Evolutionary conservation across 192 early-diverging fungal species (phyloP).

Genomic region (Umbelopsis vinacea): DNA sequence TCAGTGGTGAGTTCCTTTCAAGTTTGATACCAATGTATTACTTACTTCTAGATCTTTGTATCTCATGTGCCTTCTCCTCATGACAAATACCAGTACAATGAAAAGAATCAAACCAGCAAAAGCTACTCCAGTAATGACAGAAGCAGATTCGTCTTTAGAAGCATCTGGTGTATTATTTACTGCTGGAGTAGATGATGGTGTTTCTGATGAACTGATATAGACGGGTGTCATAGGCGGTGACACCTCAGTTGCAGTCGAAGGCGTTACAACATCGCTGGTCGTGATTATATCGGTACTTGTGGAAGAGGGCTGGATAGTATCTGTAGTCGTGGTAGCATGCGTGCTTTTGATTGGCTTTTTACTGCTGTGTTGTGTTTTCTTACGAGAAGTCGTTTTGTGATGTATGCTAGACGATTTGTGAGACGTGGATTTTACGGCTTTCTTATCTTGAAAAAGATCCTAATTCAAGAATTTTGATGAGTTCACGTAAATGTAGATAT

Average conservation of each 20-base stretch:
- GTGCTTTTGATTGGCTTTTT: not conserved
- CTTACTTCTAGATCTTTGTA: not conserved
- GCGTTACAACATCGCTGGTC: not conserved
- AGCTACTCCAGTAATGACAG: slow-evolving; percentile 14
- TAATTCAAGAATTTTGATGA: not conserved
- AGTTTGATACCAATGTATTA: not conserved
- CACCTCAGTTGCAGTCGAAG: not conserved
- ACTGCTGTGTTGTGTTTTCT: not conserved
- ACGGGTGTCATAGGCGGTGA: not conserved
- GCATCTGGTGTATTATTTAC: not conserved
- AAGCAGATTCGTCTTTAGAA: slow-evolving; percentile 5
- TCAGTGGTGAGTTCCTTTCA: not conserved
- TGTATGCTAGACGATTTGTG: not conserved
- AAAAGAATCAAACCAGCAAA: slow-evolving; percentile 7
- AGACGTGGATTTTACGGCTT: not conserved
- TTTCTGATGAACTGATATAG: not conserved
- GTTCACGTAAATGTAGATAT: not conserved
- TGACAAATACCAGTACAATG: not conserved
- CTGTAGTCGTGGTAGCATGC: not conserved
- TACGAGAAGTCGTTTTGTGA: not conserved
- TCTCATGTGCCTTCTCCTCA: not conserved
- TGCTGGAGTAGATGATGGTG: not conserved
- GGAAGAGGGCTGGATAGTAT: not conserved
- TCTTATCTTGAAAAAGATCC: not conserved
- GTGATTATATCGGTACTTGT: not conserved